A percentile compares a stretch with the other conserved stretches of the same genome.
Evolutionary conservation across 2,329 filamentous ascomycete species (phyloP).

Genomic region (Bipolaris bicolor): DNA sequence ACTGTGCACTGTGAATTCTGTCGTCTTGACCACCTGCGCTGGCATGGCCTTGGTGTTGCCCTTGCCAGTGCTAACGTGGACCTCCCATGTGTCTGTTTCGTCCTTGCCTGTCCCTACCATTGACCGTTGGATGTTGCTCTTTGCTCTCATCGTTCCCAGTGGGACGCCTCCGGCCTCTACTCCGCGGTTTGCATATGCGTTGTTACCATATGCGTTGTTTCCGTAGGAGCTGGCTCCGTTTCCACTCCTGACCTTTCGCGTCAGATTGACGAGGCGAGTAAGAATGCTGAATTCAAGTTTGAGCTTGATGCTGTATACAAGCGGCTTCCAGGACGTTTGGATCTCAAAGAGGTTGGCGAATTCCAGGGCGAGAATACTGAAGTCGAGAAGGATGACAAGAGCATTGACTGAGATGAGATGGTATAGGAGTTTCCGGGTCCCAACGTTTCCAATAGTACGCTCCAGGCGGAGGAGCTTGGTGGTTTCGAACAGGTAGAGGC

Average conservation of each 20-base stretch:
- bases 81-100: slow-evolving; percentile 19
- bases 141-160: slow-evolving; percentile 22
- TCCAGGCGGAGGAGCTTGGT: slow-evolving; percentile 23
- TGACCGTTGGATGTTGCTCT: slow-evolving; percentile 10
- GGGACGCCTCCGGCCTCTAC: slow-evolving; percentile 12
- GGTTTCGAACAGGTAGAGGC: slow-evolving; percentile 60
- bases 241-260: slow-evolving; percentile 8
- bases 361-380: slow-evolving; percentile 30
- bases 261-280: slow-evolving; percentile 38
- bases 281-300: slow-evolving; percentile 62
- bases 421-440: slow-evolving; percentile 18
- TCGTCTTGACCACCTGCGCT: slow-evolving; percentile 25
- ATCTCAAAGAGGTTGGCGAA: slow-evolving; percentile 28
- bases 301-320: slow-evolving; percentile 54
- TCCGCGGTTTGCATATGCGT: not conserved
- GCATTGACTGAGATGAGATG: slow-evolving; percentile 33
- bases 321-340: slow-evolving; percentile 43
- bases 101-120: slow-evolving; percentile 15
- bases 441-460: slow-evolving; percentile 21
- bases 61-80: slow-evolving; percentile 22
- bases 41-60: slow-evolving; percentile 12
- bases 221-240: slow-evolving; percentile 24
- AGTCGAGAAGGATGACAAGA: slow-evolving; percentile 31
- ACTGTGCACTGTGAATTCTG: slow-evolving; percentile 29
- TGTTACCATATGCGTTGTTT: slow-evolving; percentile 17